Percentiles rank a stretch among this genome's conserved stretches.
These are phyloP conservation scores for Suillus luteus DNA, from an alignment of 768 basidiomycete species.

Conservation along the genomic window DNA sequence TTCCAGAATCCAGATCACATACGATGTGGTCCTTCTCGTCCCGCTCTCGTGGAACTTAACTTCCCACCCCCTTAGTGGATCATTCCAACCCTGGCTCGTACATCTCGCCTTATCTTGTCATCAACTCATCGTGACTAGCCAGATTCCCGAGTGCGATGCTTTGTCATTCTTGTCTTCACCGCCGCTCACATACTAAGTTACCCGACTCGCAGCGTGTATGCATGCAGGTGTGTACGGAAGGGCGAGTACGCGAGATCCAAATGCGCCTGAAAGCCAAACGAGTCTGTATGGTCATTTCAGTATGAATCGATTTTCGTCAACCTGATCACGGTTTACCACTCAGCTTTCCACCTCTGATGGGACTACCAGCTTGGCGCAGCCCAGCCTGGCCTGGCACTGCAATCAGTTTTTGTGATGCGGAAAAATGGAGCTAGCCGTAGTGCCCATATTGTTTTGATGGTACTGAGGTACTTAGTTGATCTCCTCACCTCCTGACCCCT, in stretches of 20 bases:
- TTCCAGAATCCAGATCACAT: not conserved
- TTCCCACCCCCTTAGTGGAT: not conserved
- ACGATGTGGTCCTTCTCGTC: not conserved
- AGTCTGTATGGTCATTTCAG: not conserved
- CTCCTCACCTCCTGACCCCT: no score
- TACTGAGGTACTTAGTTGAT: no score
- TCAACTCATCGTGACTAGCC: not conserved
- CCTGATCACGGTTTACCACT: not conserved
- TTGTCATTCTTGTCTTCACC: not conserved
- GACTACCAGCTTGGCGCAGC: no score
- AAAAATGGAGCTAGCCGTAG: not conserved
- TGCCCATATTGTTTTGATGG: not conserved
- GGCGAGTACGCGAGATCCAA: not conserved
- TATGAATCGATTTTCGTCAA: not conserved
- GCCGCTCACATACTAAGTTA: not conserved
- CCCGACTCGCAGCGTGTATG: not conserved
- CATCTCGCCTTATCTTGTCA: constrained; percentile 1
- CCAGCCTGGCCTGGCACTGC: no score
- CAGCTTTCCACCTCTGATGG: no score
- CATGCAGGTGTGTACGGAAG: not conserved
- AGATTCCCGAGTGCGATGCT: not conserved
- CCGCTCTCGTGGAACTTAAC: not conserved
- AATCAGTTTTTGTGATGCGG: not conserved
- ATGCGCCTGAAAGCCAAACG: not conserved
- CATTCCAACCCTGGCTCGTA: not conserved